A percentile compares a stretch with the other conserved stretches of the same genome.
phyloP scores from a whole-genome alignment of 2,329 filamentous ascomycete genomes.

The Colletotrichum sidae region DNA sequence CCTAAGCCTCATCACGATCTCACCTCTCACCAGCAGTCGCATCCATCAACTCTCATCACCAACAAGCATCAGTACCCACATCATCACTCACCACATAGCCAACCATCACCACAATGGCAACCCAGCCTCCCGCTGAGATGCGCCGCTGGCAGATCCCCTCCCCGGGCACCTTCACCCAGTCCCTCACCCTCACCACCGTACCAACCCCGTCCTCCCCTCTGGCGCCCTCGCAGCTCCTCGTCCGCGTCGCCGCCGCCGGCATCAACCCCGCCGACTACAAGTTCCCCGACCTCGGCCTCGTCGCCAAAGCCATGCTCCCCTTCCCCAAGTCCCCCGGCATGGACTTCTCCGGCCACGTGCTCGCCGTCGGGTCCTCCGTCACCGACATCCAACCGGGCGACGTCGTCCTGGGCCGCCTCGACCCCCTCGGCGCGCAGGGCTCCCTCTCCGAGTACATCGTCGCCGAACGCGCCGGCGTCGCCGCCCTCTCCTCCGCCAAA shows the following conservation, averaged over 20 bases:
- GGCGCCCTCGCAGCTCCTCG: constrained; percentile 50
- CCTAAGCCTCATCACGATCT: not conserved
- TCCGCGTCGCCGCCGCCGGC: constrained; percentile 55
- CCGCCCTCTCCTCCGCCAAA: constrained; percentile 50
- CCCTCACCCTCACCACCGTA: constrained; percentile 44
- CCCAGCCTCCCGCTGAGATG: constrained; percentile 26
- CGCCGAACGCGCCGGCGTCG: constrained; percentile 47
- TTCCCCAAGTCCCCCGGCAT: constrained; percentile 58
- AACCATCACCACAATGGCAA: constrained; percentile 5
- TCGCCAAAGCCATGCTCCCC: constrained; percentile 48
- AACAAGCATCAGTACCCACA: not conserved
- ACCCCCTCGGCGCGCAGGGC: constrained; percentile 48
- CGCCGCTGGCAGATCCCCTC: constrained; percentile 40
- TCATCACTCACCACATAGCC: not conserved
- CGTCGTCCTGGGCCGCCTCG: constrained; percentile 55
- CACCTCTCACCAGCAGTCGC: not conserved
- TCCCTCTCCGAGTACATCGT: constrained; percentile 57
- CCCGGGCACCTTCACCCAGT: constrained; percentile 46
- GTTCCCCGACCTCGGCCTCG: constrained; percentile 52
- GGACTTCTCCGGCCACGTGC: constrained; percentile 64
- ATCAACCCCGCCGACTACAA: constrained; percentile 66
- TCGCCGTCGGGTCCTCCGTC: constrained; percentile 41
- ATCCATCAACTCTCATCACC: not conserved
- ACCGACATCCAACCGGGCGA: constrained; percentile 53
- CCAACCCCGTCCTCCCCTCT: constrained; percentile 43